Base-by-base conservation (phyloP, 2,329 filamentous ascomycete genomes). In the Geosmithia flava region DNA sequence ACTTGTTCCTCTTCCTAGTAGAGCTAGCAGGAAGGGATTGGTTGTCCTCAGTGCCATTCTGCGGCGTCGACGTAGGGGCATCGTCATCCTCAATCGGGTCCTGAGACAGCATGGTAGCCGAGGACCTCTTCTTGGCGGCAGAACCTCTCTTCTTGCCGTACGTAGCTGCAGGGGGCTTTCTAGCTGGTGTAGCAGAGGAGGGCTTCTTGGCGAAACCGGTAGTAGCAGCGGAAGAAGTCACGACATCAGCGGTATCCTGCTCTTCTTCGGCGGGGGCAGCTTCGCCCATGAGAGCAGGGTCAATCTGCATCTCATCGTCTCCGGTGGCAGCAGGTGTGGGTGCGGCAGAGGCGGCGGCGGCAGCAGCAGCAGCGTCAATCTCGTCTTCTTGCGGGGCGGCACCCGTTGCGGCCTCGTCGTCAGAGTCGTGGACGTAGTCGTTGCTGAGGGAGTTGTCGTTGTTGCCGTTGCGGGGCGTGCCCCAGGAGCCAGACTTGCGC, bases 21-120 rank as follows among this genome's bases (percentile, higher is more conserved):
- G 33, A 11, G 13, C 6, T 37, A 11, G 33, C 3, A 37, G 33
- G 15, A 3, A 16, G 33, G 3, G 15, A 11, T 11, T 20, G 29
- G 27, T 16, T 47, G 19, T 40, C 30, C 15, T 23, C 29, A n/a
- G 29, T 17, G 16, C 15, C 41, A 33, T 47, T 46, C 37, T 50
- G 53, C 17, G 49, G 43, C 16, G 40, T 11, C 47, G 44, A 7
- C 16, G 19, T 17, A 30, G 15, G 8, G 19, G 27, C 45, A 47
- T 54, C 54, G 4, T 50, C 53, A 16, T 64, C 62, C 50, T 61
- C 58, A 37, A 62, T 63, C 10, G 61, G 58, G 45, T 64, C 60
- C 50, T 61, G 57, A 10, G 55, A 56, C 15, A 23, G 53, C 51
- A 11, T 46, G 42, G 59, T 55, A 4, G 57, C 54, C 23, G 59